Evolutionary conservation across 371 early-diverging fungal genomes (phyloP).

Genomic region (Encephalitozoon intestinalis): DNA sequence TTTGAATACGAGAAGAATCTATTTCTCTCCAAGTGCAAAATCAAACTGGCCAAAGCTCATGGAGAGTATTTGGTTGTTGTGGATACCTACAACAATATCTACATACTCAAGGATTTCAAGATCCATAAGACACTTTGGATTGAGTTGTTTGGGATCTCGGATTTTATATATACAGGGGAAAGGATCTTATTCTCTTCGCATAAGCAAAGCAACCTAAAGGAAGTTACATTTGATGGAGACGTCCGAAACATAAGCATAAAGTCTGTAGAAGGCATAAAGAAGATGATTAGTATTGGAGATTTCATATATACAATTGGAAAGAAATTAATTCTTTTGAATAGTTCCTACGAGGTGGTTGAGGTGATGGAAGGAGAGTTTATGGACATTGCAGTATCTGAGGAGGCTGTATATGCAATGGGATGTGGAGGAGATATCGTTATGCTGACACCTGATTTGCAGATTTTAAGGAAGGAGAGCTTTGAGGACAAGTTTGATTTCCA

Average conservation of each 20-base stretch:
- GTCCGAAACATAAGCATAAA: conserved; percentile 15
- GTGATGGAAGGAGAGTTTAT: conserved; percentile 8
- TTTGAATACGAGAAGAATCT: conserved; percentile 12
- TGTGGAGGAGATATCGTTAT: conserved; percentile 17
- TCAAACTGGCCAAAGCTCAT: conserved; percentile 31
- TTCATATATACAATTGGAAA: conserved; percentile 26
- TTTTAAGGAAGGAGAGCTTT: background rate
- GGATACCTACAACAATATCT: conserved; percentile 49
- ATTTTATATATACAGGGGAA: conserved; percentile 16
- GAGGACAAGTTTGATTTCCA: conserved; percentile 32
- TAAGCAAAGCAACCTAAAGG: conserved; percentile 12
- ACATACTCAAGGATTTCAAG: conserved; percentile 29
- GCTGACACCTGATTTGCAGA: conserved; percentile 3
- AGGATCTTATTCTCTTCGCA: conserved; percentile 16
- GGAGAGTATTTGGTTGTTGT: conserved; percentile 13
- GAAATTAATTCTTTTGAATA: background rate
- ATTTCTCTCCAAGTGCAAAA: conserved; percentile 40
- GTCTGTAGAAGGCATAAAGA: conserved; percentile 12
- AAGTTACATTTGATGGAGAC: conserved; percentile 15
- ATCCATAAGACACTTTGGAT: conserved; percentile 29
- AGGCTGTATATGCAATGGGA: background rate
- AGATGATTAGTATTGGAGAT: conserved; percentile 4
- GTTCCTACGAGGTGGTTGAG: background rate
- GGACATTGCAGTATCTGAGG: background rate
- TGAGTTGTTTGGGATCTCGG: conserved; percentile 32